phyloP scores from a whole-genome alignment of 2,329 filamentous ascomycete species.

The Pseudogymnoascus sp. region DNA sequence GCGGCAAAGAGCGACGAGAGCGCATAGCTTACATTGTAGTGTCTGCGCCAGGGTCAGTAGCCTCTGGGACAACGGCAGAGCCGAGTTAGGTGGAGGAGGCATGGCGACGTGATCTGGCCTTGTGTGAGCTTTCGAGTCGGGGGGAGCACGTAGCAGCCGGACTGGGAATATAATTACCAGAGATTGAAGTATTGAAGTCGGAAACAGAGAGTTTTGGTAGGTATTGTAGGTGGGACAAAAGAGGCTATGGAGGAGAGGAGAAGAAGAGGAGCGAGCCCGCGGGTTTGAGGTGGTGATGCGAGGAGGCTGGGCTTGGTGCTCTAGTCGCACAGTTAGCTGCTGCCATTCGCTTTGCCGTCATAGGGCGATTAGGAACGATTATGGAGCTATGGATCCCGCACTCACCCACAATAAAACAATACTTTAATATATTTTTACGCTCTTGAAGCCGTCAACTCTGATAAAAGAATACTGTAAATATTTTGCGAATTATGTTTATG shows the following conservation, averaged over 20 bases:
- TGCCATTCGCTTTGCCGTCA: constrained; percentile 6
- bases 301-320: neutral
- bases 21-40: constrained; percentile 66
- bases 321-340: constrained; percentile 7
- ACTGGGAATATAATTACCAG: neutral
- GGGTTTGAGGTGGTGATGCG: constrained; percentile 4
- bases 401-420: constrained; percentile 3
- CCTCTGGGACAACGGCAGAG: constrained; percentile 38
- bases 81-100: constrained; percentile 27
- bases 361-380: constrained; percentile 6
- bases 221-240: neutral
- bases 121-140: neutral
- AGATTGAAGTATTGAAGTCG: neutral
- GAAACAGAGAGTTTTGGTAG: neutral
- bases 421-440: neutral
- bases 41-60: constrained; percentile 75
- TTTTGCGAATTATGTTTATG: neutral
- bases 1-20: constrained; percentile 15
- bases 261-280: neutral
- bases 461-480: neutral
- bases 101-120: constrained; percentile 18
- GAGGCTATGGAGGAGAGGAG: neutral
- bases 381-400: constrained; percentile 7
- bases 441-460: neutral
- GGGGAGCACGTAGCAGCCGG: neutral